Base-by-base conservation (phyloP, 2,329 filamentous ascomycete species). In the Ampelomyces quisqualis region DNA sequence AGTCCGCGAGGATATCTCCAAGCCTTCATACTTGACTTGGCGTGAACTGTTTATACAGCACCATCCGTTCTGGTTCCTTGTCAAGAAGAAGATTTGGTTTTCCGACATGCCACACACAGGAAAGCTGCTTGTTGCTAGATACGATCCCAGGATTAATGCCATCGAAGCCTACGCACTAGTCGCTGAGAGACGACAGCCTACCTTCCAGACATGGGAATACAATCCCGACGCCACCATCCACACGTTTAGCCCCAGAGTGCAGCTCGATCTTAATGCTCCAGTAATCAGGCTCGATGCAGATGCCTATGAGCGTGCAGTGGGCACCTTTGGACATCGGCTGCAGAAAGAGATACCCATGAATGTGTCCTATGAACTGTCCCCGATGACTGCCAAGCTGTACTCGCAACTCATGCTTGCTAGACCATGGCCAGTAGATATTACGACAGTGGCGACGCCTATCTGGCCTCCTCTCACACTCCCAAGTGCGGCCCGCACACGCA, bases 51-150 rank as follows among this genome's bases (percentile, higher is more conserved):
- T 86, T 64, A 72, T 77, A 28, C 77, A 82, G 14, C 86, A 93
- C 62, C 79, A 93, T 49, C 84, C 85, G 0, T 81, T 84, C 56
- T 96, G 90, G 90, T 95, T 95, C 58, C 74, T 96, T 1, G 77
- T 87, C 0, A 81, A 79, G 36, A 76, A 87, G 62, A 90, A 87
- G 67, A 74, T 96, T 49, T 96, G 90, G 90, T 91, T 95, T 60
- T 80, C 82, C 44, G 88, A 95, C 65, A 77, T 75, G 2, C 78
- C 83, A 20, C 76, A 88, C 33, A 84, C 79, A 2, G 90, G 90
- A 0, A 86, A 85, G 61, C 68, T 95, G 28, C 76, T 95, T 18
- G 60, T 95, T 26, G 77, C 79, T n/a, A 82, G 86, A 9, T 96
- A 90, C 59, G 82, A 95, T 61, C 78, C 82, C 31, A 71, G 79